phyloP scores from a whole-genome alignment of 495 filamentous ascomycete species.

The Halenospora varia region DNA sequence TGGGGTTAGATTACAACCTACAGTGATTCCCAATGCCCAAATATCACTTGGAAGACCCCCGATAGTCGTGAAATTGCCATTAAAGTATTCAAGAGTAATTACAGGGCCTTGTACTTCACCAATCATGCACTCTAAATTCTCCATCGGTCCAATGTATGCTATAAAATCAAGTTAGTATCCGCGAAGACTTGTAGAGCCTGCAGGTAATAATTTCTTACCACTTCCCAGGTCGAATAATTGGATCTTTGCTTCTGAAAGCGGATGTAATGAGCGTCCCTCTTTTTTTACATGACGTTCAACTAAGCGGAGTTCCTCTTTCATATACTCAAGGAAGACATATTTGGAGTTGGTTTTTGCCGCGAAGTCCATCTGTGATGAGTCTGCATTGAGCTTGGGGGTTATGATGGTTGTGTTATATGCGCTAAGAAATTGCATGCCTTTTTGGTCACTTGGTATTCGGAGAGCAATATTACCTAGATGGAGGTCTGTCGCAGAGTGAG shows the following conservation, averaged over 20 bases:
- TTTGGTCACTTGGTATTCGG: neutral
- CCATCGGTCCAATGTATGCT: neutral
- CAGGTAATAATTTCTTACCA: neutral
- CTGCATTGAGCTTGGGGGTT: neutral
- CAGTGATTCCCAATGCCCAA: too few species aligned
- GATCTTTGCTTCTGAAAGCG: neutral
- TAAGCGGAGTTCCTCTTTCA: neutral
- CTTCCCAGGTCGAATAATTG: neutral
- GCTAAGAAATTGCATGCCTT: neutral
- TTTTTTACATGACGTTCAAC: neutral
- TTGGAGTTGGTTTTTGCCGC: neutral
- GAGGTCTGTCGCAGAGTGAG: too few species aligned
- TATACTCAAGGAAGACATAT: neutral
- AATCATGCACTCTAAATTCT: too few species aligned
- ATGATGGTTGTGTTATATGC: neutral
- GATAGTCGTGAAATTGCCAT: too few species aligned
- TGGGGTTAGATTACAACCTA: neutral
- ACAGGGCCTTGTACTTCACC: too few species aligned
- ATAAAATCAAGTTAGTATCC: neutral
- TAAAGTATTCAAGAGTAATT: too few species aligned
- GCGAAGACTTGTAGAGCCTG: too few species aligned
- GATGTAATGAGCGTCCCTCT: neutral
- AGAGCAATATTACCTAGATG: neutral
- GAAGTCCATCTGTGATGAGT: neutral
- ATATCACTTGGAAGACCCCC: too few species aligned